Evolutionary conservation across 345 rosid genomes (phyloP).

Genomic region (Hibiscus syriacus): DNA sequence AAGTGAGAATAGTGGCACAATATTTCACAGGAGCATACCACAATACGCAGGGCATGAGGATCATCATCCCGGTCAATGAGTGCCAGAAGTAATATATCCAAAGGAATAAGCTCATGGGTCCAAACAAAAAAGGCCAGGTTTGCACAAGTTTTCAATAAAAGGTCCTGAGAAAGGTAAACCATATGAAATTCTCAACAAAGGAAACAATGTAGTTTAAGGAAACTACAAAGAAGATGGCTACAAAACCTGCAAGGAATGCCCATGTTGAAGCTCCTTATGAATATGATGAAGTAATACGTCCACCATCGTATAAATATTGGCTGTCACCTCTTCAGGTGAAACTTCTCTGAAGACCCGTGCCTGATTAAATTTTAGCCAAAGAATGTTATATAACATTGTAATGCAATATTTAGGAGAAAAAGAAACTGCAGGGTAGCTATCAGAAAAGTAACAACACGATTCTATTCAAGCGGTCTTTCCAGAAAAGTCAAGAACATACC

Average conservation of each 20-base stretch:
- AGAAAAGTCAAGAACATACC: constrained; percentile 32
- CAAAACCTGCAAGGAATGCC: constrained; percentile 65
- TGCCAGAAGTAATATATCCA: constrained; percentile 87
- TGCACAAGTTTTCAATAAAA: constrained; percentile 54
- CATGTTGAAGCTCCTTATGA: constrained; percentile 72
- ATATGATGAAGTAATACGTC: constrained; percentile 85
- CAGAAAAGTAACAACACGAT: background rate
- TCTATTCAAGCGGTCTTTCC: constrained; percentile 6
- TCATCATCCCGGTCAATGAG: constrained; percentile 95
- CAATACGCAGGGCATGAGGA: constrained; percentile 82
- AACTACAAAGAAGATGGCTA: constrained; percentile 8
- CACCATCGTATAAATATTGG: constrained; percentile 91
- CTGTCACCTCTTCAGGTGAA: constrained; percentile 93
- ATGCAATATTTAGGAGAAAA: constrained; percentile 3
- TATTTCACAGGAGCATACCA: too few species aligned
- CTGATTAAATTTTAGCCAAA: constrained; percentile 32
- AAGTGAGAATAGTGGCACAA: background rate
- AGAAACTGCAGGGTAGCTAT: background rate
- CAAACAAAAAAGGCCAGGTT: constrained; percentile 79
- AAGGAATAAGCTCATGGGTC: constrained; percentile 90
- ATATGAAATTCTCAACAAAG: constrained; percentile 17
- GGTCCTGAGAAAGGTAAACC: constrained; percentile 40
- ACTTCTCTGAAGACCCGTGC: constrained; percentile 79
- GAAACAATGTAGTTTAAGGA: constrained; percentile 6
- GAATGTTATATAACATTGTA: constrained; percentile 8